A percentile compares a stretch with the other conserved stretches of the same genome.
These are phyloP conservation scores for Arachnomyces sp. DNA, from an alignment of 2,329 filamentous ascomycete genomes.

Conservation along the genomic window DNA sequence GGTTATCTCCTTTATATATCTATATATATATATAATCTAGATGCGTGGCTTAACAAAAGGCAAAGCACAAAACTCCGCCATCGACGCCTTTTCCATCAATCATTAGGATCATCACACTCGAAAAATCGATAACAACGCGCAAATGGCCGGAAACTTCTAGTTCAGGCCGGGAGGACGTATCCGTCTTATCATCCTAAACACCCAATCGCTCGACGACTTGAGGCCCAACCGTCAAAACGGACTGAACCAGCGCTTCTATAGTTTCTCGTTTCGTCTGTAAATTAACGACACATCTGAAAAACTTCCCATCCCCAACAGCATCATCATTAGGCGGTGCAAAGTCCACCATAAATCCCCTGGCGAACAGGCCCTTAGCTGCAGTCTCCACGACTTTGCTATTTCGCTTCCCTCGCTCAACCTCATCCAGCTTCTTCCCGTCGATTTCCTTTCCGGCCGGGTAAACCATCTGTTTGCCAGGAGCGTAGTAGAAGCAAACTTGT, in stretches of 20 bases:
- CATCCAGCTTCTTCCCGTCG: conserved; percentile 17
- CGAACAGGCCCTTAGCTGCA: conserved; percentile 49
- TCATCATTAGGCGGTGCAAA: conserved; percentile 49
- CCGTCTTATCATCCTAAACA: conserved; percentile 9
- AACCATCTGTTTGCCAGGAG: conserved; percentile 48
- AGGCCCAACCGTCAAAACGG: conserved; percentile 45
- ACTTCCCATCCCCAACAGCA: conserved; percentile 50
- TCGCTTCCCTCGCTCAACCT: conserved; percentile 31
- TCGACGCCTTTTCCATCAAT: no score
- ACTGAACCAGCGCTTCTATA: conserved; percentile 54
- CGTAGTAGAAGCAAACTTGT: conserved; percentile 92
- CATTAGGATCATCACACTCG: no score
- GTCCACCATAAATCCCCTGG: conserved; percentile 62
- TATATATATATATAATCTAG: no score
- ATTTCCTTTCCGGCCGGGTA: conserved; percentile 23
- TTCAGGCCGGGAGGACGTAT: no score
- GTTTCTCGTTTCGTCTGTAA: conserved; percentile 53
- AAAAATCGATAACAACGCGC: no score
- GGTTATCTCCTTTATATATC: no score
- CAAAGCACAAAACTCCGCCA: no score
- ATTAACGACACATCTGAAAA: conserved; percentile 64
- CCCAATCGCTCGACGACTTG: conserved; percentile 25
- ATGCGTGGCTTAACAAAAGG: no score
- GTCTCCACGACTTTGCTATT: conserved; percentile 52
- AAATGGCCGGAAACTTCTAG: no score